Conservation (phyloP, 768 basidiomycete species). For the Panaeolus cyanescens region DNA sequence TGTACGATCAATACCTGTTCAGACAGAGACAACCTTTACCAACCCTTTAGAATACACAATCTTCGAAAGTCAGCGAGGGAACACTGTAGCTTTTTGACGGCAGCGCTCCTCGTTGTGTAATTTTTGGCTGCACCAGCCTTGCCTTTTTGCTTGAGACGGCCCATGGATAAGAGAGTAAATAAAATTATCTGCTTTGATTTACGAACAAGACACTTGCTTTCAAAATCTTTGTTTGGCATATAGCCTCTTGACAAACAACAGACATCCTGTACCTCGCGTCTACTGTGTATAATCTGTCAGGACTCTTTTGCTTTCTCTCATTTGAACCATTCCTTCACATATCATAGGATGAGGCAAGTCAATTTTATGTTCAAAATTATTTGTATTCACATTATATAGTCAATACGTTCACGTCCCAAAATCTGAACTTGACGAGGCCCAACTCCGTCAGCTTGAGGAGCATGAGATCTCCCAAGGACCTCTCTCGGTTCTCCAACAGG, state of each 20-base stretch:
- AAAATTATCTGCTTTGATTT: neutral
- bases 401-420: slow-evolving; percentile 97
- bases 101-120: slow-evolving; percentile 86
- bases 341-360: slow-evolving; percentile 35
- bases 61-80: slow-evolving; percentile 96
- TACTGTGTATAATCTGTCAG: too few species aligned
- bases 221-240: slow-evolving; percentile 37
- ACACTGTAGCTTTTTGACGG: slow-evolving; percentile 94
- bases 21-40: slow-evolving; percentile 4
- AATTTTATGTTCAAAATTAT: neutral
- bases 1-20: slow-evolving; percentile 4
- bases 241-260: slow-evolving; percentile 25
- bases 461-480: slow-evolving; percentile 99
- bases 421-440: slow-evolving; percentile 96
- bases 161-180: slow-evolving; percentile 46
- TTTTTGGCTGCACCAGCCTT: slow-evolving; percentile 92
- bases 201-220: slow-evolving; percentile 5
- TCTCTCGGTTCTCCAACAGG: slow-evolving; percentile 93
- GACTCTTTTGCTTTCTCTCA: slow-evolving; percentile 1
- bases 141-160: slow-evolving; percentile 79
- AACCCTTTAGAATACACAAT: slow-evolving; percentile 96
- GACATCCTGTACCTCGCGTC: neutral
- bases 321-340: slow-evolving; percentile 8
- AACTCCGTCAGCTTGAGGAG: slow-evolving; percentile 94
- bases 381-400: slow-evolving; percentile 43